Base-by-base conservation (phyloP, 1,284 basidiomycete species). In the Fomitopsis pinicola region DNA sequence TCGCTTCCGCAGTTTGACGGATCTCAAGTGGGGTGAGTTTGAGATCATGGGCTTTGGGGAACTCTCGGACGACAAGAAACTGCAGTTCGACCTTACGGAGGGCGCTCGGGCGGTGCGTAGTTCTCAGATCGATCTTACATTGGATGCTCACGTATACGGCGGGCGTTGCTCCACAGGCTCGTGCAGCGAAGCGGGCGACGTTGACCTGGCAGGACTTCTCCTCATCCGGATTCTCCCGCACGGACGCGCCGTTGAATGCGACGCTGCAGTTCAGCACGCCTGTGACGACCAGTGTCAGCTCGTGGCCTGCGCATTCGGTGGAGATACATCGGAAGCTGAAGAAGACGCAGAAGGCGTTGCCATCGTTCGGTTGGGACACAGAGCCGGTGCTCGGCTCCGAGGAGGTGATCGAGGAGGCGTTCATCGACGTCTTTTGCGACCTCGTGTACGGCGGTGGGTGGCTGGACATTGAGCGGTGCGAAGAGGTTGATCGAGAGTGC, bases 201-300 rank as follows among this genome's bases (percentile, higher is more conserved):
- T 81, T 96, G 67, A 85, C 86, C 36, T 96, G 93, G 94, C 86
- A 84, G 60, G 93, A 95, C 72, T 96, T 96, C 71, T 92, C 91
- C 17, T 73, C 81, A 0, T 77, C 87, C 15, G 94, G 94, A 2
- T 96, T 96, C 77, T 80, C 87, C 17, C 86, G 92, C 22, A 82
- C 80, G 8, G 91, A 95, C 62, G 83, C 79, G 1, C 86, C 89
- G 1, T 79, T 95, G 14, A 85, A 82, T 48, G 82, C 89, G 1
- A 92, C 92, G 0, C 81, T 95, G n/a, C 86, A 92, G 66, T 94
- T 95, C 68, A 87, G 88, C 59, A 75, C 84, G 0, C 91, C 92
- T 0, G 73, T 94, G 2, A 72, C 83, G 1, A 80, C 82, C 44
- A 83, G 84, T 0, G 87, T 93, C 58, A 81, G 82, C 10, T 71